Conservation (phyloP, 225 moss, liverwort and hornwort species). For the Straminergon stramineum region DNA sequence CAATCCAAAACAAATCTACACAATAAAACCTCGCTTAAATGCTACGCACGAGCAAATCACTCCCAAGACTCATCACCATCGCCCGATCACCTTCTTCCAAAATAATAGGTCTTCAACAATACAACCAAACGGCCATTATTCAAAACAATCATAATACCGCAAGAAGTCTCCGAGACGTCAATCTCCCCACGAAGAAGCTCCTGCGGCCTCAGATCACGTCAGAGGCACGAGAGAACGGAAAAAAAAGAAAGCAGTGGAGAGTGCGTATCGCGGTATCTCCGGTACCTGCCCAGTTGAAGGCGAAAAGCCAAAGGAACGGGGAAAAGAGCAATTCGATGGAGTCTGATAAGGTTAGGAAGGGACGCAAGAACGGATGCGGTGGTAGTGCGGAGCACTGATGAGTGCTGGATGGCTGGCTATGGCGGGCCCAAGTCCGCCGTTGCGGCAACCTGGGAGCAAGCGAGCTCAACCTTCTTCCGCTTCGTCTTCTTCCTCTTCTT, state of each 20-base stretch:
- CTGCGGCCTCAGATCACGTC: background rate
- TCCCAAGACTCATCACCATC: background rate
- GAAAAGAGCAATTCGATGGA: background rate
- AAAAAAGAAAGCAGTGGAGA: too few relatives aligned
- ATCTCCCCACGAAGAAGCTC: background rate
- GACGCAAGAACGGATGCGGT: background rate
- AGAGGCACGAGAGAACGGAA: background rate
- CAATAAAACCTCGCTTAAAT: background rate
- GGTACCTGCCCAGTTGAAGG: background rate
- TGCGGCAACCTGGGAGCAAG: background rate
- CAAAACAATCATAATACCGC: background rate
- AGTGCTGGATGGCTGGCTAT: background rate
- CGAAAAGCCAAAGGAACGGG: background rate
- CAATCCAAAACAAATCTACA: background rate
- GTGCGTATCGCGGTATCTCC: background rate
- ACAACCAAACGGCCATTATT: background rate
- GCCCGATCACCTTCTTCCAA: background rate
- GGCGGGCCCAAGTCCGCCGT: slow-evolving; percentile 17
- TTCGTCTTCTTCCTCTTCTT: background rate
- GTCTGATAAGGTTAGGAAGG: background rate
- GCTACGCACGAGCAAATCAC: background rate
- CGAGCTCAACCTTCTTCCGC: background rate
- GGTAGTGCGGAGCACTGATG: background rate
- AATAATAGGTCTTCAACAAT: background rate
- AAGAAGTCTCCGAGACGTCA: background rate